Base-by-base conservation (phyloP, 1,284 basidiomycete genomes). In the Meira miltonrushii region DNA sequence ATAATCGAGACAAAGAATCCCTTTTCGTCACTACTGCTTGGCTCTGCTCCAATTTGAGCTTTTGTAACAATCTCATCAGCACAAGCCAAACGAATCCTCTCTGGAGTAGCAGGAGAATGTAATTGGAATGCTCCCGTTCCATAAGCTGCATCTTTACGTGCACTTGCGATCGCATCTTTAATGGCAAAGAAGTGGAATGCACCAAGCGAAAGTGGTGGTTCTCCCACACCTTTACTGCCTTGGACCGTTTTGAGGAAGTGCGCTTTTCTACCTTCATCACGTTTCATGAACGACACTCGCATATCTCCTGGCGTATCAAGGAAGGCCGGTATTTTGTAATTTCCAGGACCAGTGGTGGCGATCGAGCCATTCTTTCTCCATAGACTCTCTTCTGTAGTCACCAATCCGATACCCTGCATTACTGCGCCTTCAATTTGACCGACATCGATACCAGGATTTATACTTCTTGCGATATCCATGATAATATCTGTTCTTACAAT, bases 371-470 rank as follows among this genome's bases (percentile, higher is more conserved):
- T 77, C 38, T 69, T 60, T 19, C 73, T 58, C 70, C 73, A 79
- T 0, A 79, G 59, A 9, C 65, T 68, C 60, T 80, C 79, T 54
- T 79, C 79, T 40, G 77, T 72, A 21, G 79, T 79, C 23, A 62
- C 64, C 55, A 78, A 65, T 1, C 79, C 78, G 48, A 66, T 66
- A 38, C 59, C 69, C 66, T 67, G 68, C 41, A 65, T 66, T 49
- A 66, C 64, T 9, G 75, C 76, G 3, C 76, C 76, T 55, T 76
- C 74, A 49, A 80, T 75, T 62, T 79, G 79, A 10, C 79, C 79
- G n/a, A 76, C 74, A 57, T 80, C 79, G 54, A 80, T 78, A 7
- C 66, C 64, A 6, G 79, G 79, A 53, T 79, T 79, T 66, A 80
- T 67, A 38, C 67, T 72, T 1, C 75, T 67, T 2, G 78, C 79